Evolutionary conservation across 106 monocot genomes (phyloP).

Genomic region (Agapanthus africanus): DNA sequence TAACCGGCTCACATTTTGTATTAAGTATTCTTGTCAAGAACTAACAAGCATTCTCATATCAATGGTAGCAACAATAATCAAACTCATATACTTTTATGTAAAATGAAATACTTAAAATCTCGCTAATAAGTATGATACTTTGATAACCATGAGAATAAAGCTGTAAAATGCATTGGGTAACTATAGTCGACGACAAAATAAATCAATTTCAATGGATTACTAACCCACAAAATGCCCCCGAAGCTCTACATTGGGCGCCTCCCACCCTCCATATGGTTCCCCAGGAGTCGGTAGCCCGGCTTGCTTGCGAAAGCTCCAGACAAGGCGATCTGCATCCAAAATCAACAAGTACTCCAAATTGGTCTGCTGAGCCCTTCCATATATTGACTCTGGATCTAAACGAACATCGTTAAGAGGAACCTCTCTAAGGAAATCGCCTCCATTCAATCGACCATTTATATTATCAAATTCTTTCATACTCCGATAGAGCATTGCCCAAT

Average conservation of each 20-base stretch:
- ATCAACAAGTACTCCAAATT: conserved; percentile 84
- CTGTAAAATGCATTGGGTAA: too few relatives aligned
- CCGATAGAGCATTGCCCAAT: conserved; percentile 70
- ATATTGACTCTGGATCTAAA: conserved; percentile 56
- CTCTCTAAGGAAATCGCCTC: conserved; percentile 45
- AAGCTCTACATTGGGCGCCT: conserved; percentile 52
- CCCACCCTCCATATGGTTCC: conserved; percentile 85
- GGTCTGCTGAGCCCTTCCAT: conserved; percentile 69
- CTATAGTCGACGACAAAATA: too few relatives aligned
- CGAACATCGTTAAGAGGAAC: conserved; percentile 73
- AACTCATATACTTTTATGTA: too few relatives aligned
- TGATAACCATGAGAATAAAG: too few relatives aligned
- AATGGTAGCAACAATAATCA: background rate
- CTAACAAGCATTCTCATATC: background rate
- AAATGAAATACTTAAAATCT: too few relatives aligned
- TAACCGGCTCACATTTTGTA: background rate
- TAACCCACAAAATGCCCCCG: conserved; percentile 75
- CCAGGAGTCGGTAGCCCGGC: conserved; percentile 59
- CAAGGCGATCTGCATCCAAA: conserved; percentile 66
- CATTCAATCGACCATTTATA: background rate
- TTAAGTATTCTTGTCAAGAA: background rate
- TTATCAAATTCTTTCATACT: conserved; percentile 25
- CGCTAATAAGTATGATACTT: too few relatives aligned
- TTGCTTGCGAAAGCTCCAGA: conserved; percentile 76
- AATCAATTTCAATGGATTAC: too few relatives aligned